Evolutionary conservation across 495 filamentous ascomycete genomes (phyloP), one percentile per base, ranked within the genome.

Genomic region (Sporormia fimetaria): DNA sequence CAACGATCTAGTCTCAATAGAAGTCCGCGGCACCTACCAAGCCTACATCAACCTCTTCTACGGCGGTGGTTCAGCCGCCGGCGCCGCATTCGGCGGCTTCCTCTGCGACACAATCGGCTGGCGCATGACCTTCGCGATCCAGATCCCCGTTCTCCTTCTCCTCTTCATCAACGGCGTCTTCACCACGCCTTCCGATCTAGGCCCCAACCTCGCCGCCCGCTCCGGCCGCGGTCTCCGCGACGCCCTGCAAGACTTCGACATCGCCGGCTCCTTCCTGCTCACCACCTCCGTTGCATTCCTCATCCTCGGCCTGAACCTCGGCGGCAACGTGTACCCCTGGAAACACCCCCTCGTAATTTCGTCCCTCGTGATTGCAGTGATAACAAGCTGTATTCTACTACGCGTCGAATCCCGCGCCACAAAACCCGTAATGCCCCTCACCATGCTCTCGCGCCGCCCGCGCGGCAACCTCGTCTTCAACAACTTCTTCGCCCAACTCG

Each of bases 281-380:
- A 75, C 77, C n/a, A 54, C 65, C 0, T 69, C 69, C 1, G 73
- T 81, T 6, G 80, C 78, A 1, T 68, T 71, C 33, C 57, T 87
- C 34, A 81, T 90, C 41, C 65, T 87, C 25, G 81, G 80, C 0
- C 59, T 87, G 53, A 87, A 77, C 33, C 67, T 84, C 4, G 83
- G 83, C 27, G 82, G 83, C n/a, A 87, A 87, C 56, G 63, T 86
- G 8, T 63, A 76, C 25, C 68, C 73, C 23, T 87, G 83, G 83
- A 61, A 66, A 2, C 78, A 87, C 55, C 80, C 80, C 0, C 54
- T 83, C 22, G 74, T 87, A 29, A 67, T 85, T 25, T 46, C 59
- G 14, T 78, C 80, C 2, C 64, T 90, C 23, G 52, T 67, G 11
- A 46, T 74, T 38, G 76, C 76, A 21, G 40, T 64, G 29, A 43